Evolutionary conservation across 148 eudicot species (phyloP).

Genomic region (Pouteria glomerata): DNA sequence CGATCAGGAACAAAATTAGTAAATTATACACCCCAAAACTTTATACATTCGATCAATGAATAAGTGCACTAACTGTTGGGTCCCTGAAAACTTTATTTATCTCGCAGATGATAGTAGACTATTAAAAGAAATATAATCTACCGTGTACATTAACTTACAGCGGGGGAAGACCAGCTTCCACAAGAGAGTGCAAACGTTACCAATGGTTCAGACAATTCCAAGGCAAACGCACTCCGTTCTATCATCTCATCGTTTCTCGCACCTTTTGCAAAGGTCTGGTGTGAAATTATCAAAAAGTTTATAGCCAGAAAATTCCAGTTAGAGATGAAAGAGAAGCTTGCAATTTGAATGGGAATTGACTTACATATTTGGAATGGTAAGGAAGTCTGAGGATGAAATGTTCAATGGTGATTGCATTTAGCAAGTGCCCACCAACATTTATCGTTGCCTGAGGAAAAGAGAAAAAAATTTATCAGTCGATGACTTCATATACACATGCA

Average conservation of each 20-base stretch:
- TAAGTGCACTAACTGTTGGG: too few species aligned
- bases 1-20: too few species aligned
- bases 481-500: neutral
- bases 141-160: too few species aligned
- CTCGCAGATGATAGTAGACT: too few species aligned
- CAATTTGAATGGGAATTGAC: too few species aligned
- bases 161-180: constrained; percentile 96
- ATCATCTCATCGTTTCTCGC: constrained; percentile 37
- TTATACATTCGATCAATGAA: too few species aligned
- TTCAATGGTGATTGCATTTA: constrained; percentile 38
- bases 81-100: too few species aligned
- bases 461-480: neutral
- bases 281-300: neutral
- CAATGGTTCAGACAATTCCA: constrained; percentile 83
- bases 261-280: constrained; percentile 48
- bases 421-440: constrained; percentile 23
- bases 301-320: too few species aligned
- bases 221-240: constrained; percentile 48
- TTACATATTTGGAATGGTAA: constrained; percentile 41
- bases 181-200: constrained; percentile 90
- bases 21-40: too few species aligned
- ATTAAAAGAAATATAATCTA: too few species aligned
- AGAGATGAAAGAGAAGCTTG: too few species aligned
- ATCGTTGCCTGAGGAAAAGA: constrained; percentile 35
- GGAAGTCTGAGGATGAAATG: constrained; percentile 40